Evolutionary conservation across 441 rosid genomes (phyloP).

Genomic region (Eruca vesicaria): DNA sequence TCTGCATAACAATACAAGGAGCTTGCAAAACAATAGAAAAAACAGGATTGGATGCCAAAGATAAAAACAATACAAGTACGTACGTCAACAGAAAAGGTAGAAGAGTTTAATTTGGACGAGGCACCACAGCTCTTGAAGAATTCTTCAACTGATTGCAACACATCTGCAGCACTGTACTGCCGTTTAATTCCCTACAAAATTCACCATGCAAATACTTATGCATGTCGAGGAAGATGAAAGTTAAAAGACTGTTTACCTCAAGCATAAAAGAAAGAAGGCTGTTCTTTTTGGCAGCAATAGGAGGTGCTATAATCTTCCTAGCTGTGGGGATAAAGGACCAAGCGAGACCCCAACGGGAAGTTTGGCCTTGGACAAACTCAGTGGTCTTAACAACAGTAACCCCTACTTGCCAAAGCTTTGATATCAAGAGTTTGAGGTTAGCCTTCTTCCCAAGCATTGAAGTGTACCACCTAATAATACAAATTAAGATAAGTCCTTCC

Average conservation of each 20-base stretch:
- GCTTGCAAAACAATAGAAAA: constrained; percentile 25
- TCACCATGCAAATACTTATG: too few species aligned
- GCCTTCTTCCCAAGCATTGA: constrained; percentile 91
- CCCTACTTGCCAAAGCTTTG: constrained; percentile 76
- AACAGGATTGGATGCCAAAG: not conserved
- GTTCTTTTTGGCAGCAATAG: constrained; percentile 40
- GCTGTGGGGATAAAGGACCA: constrained; percentile 81
- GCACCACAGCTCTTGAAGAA: constrained; percentile 59
- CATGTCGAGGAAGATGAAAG: not conserved
- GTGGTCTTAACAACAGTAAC: constrained; percentile 83
- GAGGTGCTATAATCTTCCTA: constrained; percentile 59
- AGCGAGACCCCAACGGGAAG: constrained; percentile 95
- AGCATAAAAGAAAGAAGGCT: constrained; percentile 64
- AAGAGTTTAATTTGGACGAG: constrained; percentile 59
- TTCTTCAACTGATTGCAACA: constrained; percentile 65
- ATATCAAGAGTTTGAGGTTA: constrained; percentile 67
- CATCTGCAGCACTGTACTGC: constrained; percentile 68
- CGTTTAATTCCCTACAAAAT: constrained; percentile 61
- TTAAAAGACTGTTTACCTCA: constrained; percentile 54
- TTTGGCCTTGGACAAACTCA: constrained; percentile 91
- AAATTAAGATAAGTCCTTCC: constrained; percentile 1
- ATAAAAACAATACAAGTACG: constrained; percentile 38
- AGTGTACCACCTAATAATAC: constrained; percentile 77
- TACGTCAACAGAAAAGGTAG: constrained; percentile 70
- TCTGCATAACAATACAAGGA: constrained; percentile 48